Percentiles rank a stretch among this genome's conserved stretches.
Conservation (phyloP, 2,329 filamentous ascomycete species). For the Fusarium sulawesiense region DNA sequence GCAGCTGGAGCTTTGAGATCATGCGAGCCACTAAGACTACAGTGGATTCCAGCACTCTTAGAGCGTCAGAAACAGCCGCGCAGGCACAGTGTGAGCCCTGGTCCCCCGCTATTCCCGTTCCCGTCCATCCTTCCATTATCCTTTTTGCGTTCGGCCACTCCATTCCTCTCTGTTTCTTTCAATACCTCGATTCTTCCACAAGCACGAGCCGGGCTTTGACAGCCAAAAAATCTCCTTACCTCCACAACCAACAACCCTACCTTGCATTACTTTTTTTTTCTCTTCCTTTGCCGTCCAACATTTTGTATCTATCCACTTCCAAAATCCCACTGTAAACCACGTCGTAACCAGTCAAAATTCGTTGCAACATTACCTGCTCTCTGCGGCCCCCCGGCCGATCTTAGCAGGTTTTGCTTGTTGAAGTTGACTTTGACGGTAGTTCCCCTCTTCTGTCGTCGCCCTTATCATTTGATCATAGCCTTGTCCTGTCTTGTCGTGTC, state of each 20-base stretch:
- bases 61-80: constrained; percentile 32
- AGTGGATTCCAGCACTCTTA: constrained; percentile 35
- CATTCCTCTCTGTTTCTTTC: constrained; percentile 44
- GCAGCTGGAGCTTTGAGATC: constrained; percentile 18
- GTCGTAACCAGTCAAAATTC: constrained; percentile 27
- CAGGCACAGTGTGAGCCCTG: constrained; percentile 38
- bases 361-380: constrained; percentile 29
- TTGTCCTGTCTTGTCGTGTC: constrained; percentile 6
- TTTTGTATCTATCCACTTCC: constrained; percentile 26
- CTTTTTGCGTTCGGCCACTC: constrained; percentile 43
- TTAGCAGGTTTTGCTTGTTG: constrained; percentile 28
- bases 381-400: constrained; percentile 41
- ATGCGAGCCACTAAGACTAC: constrained; percentile 32
- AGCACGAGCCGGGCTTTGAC: constrained; percentile 38
- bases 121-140: constrained; percentile 40
- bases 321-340: constrained; percentile 33
- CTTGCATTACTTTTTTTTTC: constrained; percentile 13
- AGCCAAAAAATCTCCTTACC: constrained; percentile 46
- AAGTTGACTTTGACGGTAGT: constrained; percentile 25
- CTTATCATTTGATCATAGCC: constrained; percentile 30
- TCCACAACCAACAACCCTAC: constrained; percentile 37
- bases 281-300: constrained; percentile 1
- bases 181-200: constrained; percentile 31
- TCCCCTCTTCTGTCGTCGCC: constrained; percentile 33
- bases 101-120: constrained; percentile 44